Percentiles rank a stretch among this genome's conserved stretches.
phyloP scores from a whole-genome alignment of 2,329 filamentous ascomycete species.

The Dactylellina cionopaga region DNA sequence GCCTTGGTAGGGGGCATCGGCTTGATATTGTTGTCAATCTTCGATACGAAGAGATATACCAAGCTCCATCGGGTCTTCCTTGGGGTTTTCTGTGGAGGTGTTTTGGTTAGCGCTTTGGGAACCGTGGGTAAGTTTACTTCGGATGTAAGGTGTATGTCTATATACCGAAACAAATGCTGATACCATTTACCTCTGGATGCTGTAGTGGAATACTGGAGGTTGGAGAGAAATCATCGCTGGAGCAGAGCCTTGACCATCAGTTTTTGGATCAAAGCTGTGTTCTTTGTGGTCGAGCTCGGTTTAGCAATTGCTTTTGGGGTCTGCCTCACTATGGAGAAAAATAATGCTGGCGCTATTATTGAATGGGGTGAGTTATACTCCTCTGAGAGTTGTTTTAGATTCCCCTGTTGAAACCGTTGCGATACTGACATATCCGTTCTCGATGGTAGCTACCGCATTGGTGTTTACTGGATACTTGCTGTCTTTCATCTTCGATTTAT shows the following conservation, averaged over 20 bases:
- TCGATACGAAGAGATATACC: constrained; percentile 78
- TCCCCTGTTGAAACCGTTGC: neutral
- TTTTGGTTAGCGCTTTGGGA: constrained; percentile 76
- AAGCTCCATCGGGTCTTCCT: constrained; percentile 79
- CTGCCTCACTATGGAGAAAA: constrained; percentile 64
- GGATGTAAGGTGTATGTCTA: neutral
- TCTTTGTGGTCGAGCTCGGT: constrained; percentile 80
- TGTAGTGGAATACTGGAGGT: constrained; percentile 55
- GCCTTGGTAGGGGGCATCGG: constrained; percentile 76
- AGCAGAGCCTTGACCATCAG: constrained; percentile 77
- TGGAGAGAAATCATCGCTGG: constrained; percentile 69
- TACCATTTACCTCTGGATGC: constrained; percentile 44
- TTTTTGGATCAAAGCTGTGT: constrained; percentile 87
- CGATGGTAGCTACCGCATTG: constrained; percentile 71
- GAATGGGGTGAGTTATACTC: constrained; percentile 69
- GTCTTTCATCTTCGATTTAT: constrained; percentile 71
- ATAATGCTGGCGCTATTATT: constrained; percentile 77
- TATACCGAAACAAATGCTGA: constrained; percentile 34
- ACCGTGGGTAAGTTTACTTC: constrained; percentile 16
- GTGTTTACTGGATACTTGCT: constrained; percentile 89
- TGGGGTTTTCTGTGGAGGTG: constrained; percentile 83
- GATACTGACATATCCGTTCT: constrained; percentile 4
- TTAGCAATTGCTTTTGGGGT: constrained; percentile 76
- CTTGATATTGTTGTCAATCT: constrained; percentile 83
- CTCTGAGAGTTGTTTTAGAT: too few species aligned